Evolutionary conservation across 495 filamentous ascomycete species (phyloP).

Genomic region (Xylaria telfairii): DNA sequence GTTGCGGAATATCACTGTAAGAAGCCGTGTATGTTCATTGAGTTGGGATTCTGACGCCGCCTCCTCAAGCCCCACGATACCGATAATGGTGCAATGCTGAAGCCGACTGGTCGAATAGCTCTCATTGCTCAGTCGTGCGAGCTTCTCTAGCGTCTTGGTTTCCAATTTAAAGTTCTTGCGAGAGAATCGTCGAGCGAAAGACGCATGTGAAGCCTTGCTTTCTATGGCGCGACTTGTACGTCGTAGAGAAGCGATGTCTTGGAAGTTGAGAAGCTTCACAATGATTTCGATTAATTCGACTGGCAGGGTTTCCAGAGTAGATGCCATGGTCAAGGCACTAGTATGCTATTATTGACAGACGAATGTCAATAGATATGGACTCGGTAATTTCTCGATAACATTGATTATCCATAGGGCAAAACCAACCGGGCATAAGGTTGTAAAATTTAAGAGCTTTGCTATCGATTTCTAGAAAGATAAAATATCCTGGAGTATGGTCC

Average conservation of each 20-base stretch:
- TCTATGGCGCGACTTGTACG: neutral
- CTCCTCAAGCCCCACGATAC: neutral
- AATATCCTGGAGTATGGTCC: too few species aligned
- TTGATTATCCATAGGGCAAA: too few species aligned
- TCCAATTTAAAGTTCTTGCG: neutral
- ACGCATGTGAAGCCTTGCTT: neutral
- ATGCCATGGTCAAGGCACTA: neutral
- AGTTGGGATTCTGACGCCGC: neutral
- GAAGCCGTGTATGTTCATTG: neutral
- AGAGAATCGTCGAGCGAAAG: neutral
- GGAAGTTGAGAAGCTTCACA: neutral
- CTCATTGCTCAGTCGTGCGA: neutral
- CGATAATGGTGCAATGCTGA: slow-evolving; percentile 1
- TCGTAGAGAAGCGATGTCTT: neutral
- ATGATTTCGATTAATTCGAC: slow-evolving; percentile 1
- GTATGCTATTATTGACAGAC: neutral
- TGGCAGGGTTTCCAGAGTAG: neutral
- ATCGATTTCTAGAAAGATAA: too few species aligned
- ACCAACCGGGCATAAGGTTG: too few species aligned
- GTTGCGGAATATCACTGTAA: neutral
- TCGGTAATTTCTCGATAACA: too few species aligned
- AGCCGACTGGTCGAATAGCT: neutral
- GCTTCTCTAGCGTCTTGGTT: neutral
- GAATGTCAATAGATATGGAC: neutral
- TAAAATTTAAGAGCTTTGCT: too few species aligned